Conservation (phyloP, 2,329 filamentous ascomycete species). For the Gaeumannomyces tritici region DNA sequence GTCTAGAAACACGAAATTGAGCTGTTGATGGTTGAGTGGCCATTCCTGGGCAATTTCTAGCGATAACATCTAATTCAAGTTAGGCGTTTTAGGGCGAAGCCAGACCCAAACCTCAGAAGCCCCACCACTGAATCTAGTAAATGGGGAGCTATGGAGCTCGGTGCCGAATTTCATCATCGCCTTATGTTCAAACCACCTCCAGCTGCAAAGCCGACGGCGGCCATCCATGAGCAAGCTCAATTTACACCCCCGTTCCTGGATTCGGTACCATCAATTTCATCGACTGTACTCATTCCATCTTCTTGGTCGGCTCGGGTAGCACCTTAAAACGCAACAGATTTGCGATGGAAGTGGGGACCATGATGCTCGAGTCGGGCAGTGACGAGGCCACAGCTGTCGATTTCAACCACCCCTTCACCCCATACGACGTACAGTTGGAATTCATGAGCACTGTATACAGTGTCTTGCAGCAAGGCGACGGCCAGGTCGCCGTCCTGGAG, state of each 20-base stretch:
- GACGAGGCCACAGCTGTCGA: slow-evolving; percentile 30
- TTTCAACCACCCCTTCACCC: slow-evolving; percentile 81
- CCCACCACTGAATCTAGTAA: not conserved
- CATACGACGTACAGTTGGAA: slow-evolving; percentile 77
- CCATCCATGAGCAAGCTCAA: too few species aligned
- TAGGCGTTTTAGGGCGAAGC: not conserved
- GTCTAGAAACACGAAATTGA: too few species aligned
- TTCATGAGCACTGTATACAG: slow-evolving; percentile 81
- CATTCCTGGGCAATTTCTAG: not conserved
- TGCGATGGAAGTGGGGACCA: not conserved
- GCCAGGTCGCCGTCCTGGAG: slow-evolving; percentile 81
- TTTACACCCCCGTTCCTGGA: too few species aligned
- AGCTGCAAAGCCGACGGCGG: too few species aligned
- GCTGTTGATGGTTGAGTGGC: too few species aligned
- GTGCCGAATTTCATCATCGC: too few species aligned
- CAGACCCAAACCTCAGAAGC: not conserved
- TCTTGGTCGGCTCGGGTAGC: too few species aligned
- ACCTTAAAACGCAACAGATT: not conserved
- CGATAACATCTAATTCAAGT: not conserved
- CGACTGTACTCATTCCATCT: too few species aligned
- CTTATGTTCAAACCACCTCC: too few species aligned
- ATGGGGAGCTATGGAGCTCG: too few species aligned
- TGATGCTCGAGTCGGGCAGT: not conserved
- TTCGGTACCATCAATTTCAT: too few species aligned
- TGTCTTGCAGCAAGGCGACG: slow-evolving; percentile 59